These are phyloP conservation scores for Cantharellus anzutake DNA, from an alignment of 768 basidiomycete genomes.

Conservation along the genomic window DNA sequence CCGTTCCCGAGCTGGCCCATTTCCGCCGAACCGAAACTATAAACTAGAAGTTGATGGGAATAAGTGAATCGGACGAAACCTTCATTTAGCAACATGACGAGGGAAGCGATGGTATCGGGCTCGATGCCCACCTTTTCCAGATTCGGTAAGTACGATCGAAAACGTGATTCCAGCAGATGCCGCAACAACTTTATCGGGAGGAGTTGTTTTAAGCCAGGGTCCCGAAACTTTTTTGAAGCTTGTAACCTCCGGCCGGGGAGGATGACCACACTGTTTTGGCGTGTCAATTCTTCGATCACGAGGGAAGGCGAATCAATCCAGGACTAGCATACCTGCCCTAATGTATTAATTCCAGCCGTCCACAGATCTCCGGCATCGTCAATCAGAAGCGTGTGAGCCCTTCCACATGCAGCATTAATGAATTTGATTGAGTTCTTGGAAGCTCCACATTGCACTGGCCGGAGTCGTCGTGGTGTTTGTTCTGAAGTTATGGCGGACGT, in stretches of 20 bases:
- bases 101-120: background rate
- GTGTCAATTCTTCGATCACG: background rate
- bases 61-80: background rate
- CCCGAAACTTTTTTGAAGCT: constrained; percentile 45
- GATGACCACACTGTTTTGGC: constrained; percentile 45
- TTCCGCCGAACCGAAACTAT: constrained; percentile 78
- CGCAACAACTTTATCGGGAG: constrained; percentile 42
- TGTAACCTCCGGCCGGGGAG: constrained; percentile 41
- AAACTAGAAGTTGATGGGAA: constrained; percentile 31
- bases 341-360: constrained; percentile 63
- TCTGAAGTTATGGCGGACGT: constrained; percentile 41
- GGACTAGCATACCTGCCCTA: constrained; percentile 44
- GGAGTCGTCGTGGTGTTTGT: constrained; percentile 46
- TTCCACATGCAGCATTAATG: constrained; percentile 66
- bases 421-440: constrained; percentile 32
- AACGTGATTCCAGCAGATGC: constrained; percentile 73
- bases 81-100: background rate
- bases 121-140: constrained; percentile 42
- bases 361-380: constrained; percentile 67
- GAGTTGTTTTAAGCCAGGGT: constrained; percentile 24
- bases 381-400: constrained; percentile 67
- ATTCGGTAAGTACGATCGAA: constrained; percentile 61
- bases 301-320: background rate
- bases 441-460: constrained; percentile 42
- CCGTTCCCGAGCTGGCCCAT: constrained; percentile 90